Evolutionary conservation across 2,329 filamentous ascomycete species (phyloP), one percentile per base, ranked within the genome.

Genomic region (Daldinia sp.): DNA sequence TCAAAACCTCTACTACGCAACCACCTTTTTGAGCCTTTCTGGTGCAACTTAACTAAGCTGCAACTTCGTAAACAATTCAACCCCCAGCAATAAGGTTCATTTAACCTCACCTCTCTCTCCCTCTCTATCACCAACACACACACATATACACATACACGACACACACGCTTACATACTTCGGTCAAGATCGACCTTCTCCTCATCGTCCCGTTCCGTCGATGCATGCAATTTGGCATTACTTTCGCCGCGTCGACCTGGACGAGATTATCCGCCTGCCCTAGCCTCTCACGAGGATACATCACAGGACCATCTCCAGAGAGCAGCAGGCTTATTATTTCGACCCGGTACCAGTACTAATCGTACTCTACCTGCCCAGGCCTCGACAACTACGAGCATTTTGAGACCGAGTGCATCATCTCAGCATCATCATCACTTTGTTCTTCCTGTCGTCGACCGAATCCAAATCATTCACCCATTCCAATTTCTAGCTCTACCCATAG

Each of bases 221-320:
- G 60, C 54, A 65, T 67, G 60, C 54, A 63, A 53, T 33, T 56
- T 57, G 63, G 60, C 51, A 68, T 50, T 61, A 64, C 61, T 64
- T 44, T 61, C 57, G 56, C 64, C 59, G 63, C 63, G 44, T 68
- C 66, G 59, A 60, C 60, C 61, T 72, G 60, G 63, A 68, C 66
- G 60, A 65, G 39, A 69, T 65, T 64, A 55, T 53, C 56, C 56
- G 50, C 56, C 60, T 50, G 56, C 64, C 62, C 68, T 65, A 69
- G 66, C 58, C 54, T 70, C 68, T 69, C 65, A 67, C 68, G 65
- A 67, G 68, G 62, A 65, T 69, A 68, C 60, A 72, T 72, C 68
- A 69, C 68, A 69, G 70, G 70, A 71, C 60, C 68, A 68, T 65
- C 63, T 67, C 65, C 63, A 48, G 60, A 65, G 56, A 59, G 59